phyloP scores from a whole-genome alignment of 1,139 yeast species.

The Magnusiomyces fungicola region DNA sequence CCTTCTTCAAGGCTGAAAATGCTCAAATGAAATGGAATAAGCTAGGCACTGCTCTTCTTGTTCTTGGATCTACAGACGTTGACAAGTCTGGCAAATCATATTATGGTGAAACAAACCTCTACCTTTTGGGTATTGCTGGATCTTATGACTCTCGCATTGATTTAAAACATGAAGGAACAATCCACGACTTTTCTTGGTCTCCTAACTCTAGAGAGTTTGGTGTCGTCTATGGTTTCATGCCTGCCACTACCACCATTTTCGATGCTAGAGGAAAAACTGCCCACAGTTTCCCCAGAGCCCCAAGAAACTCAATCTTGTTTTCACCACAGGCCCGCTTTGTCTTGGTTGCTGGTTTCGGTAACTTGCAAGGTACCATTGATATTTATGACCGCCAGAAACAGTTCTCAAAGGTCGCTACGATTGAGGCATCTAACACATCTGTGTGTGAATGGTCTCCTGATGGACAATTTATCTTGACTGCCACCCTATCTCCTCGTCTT shows the following conservation, averaged over 20 bases:
- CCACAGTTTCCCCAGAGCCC: conserved; percentile 75
- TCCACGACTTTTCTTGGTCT: conserved; percentile 96
- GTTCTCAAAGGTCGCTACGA: conserved; percentile 68
- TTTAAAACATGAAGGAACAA: conserved; percentile 89
- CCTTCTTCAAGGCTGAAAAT: conserved; percentile 91
- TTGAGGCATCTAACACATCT: conserved; percentile 90
- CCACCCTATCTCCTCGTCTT: conserved; percentile 93
- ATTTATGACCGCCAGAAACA: conserved; percentile 88
- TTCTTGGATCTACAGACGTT: conserved; percentile 91
- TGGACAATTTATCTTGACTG: conserved; percentile 86
- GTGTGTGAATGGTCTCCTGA: conserved; percentile 99
- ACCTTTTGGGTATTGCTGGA: conserved; percentile 86
- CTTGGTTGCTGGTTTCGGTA: conserved; percentile 95
- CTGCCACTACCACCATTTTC: conserved; percentile 89
- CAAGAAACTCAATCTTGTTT: conserved; percentile 83
- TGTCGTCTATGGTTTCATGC: conserved; percentile 96
- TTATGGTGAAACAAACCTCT: conserved; percentile 93
- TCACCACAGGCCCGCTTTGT: conserved; percentile 93
- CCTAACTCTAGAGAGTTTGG: conserved; percentile 96
- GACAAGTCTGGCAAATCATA: conserved; percentile 91
- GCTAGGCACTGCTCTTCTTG: conserved; percentile 88
- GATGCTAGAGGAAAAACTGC: conserved; percentile 90
- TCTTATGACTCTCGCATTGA: conserved; percentile 84
- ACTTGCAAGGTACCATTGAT: conserved; percentile 93
- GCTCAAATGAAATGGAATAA: conserved; percentile 91